These are phyloP conservation scores for Pseudevernia furfuracea DNA, from an alignment of 495 filamentous ascomycete species.

Conservation along the genomic window DNA sequence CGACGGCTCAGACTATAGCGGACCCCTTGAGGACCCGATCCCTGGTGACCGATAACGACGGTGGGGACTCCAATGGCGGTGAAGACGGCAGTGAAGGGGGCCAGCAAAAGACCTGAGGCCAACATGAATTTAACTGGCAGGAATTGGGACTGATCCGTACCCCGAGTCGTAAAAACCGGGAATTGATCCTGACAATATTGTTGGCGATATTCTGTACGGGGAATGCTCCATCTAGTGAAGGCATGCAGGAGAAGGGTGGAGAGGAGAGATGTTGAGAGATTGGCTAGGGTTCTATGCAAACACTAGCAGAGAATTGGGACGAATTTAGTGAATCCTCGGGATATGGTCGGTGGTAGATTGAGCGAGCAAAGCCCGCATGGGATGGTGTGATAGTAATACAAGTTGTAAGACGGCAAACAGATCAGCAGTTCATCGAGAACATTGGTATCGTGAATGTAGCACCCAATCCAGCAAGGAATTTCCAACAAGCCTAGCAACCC, in stretches of 20 bases:
- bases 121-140: too few relatives aligned
- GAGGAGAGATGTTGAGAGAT: neutral
- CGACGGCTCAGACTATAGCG: neutral
- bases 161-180: neutral
- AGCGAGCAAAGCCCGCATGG: neutral
- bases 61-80: too few relatives aligned
- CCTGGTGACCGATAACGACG: too few relatives aligned
- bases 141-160: neutral
- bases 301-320: too few relatives aligned
- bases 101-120: too few relatives aligned
- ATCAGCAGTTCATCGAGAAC: slow-evolving; percentile 18
- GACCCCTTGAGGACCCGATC: too few relatives aligned
- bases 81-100: too few relatives aligned
- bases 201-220: neutral
- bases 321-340: neutral
- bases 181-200: neutral
- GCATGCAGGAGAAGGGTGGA: neutral
- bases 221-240: neutral
- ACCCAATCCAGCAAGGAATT: neutral
- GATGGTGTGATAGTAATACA: neutral
- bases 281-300: neutral
- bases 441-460: slow-evolving; percentile 16
- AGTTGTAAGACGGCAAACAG: neutral
- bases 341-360: neutral
- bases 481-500: neutral